Conservation (phyloP, 768 basidiomycete genomes). For the Suillus subluteus region DNA sequence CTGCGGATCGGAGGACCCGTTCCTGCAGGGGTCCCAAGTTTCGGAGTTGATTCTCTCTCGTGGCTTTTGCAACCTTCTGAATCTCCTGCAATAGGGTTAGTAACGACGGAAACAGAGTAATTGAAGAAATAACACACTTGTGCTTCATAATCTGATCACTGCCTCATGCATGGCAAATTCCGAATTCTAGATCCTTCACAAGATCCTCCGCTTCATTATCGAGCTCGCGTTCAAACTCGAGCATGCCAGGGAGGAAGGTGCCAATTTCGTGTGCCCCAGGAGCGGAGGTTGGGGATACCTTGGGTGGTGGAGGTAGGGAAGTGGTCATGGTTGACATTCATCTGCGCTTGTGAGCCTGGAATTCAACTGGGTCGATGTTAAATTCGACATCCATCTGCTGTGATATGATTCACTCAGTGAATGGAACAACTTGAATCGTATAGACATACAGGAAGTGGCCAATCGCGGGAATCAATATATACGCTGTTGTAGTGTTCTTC, state of each 20-base stretch:
- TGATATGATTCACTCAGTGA: constrained; percentile 16
- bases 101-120: too few relatives aligned
- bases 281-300: constrained; percentile 81
- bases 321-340: constrained; percentile 83
- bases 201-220: constrained; percentile 97
- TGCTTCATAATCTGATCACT: constrained; percentile 67
- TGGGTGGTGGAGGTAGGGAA: constrained; percentile 57
- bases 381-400: constrained; percentile 59
- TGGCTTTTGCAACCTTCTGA: constrained; percentile 59
- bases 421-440: constrained; percentile 8
- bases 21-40: constrained; percentile 41
- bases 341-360: constrained; percentile 86
- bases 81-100: constrained; percentile 41
- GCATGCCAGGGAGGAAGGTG: constrained; percentile 90
- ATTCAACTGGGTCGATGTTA: constrained; percentile 75
- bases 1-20: constrained; percentile 44
- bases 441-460: constrained; percentile 79
- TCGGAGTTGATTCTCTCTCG: constrained; percentile 65
- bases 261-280: constrained; percentile 92
- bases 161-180: constrained; percentile 78
- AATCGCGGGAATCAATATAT: constrained; percentile 77
- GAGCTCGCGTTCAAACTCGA: constrained; percentile 97
- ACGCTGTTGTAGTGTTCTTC: constrained; percentile 44
- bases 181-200: constrained; percentile 96
- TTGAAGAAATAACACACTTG: too few relatives aligned